These are phyloP conservation scores for Sordariomycetes sp. DNA, from an alignment of 2,329 filamentous ascomycete species.

Conservation along the genomic window DNA sequence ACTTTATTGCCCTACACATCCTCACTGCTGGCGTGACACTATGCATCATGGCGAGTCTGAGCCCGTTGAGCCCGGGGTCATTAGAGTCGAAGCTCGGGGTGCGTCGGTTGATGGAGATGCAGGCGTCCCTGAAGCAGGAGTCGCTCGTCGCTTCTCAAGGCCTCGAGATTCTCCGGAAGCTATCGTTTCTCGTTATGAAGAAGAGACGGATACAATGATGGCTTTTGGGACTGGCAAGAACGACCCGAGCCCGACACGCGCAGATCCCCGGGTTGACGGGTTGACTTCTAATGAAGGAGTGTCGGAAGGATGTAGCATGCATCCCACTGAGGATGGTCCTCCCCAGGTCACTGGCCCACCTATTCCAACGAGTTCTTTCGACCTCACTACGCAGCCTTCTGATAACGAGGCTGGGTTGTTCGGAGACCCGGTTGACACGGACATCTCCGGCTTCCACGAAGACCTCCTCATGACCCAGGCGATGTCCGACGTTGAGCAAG, in stretches of 20 bases:
- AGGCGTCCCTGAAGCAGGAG: slow-evolving; percentile 8
- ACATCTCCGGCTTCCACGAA: not conserved
- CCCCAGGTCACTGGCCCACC: not conserved
- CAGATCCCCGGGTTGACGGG: slow-evolving; percentile 3
- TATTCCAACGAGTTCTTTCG: not conserved
- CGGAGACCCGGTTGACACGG: not conserved
- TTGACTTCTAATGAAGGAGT: not conserved
- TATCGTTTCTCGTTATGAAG: slow-evolving; percentile 11
- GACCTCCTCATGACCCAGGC: not conserved
- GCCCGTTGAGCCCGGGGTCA: slow-evolving; percentile 10
- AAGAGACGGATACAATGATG: slow-evolving; percentile 11
- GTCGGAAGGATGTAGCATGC: not conserved
- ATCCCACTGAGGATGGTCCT: not conserved
- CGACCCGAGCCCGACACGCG: not conserved
- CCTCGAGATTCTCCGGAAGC: slow-evolving; percentile 9
- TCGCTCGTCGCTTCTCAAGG: slow-evolving; percentile 12
- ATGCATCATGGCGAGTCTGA: slow-evolving; percentile 10
- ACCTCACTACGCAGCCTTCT: not conserved
- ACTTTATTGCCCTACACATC: slow-evolving; percentile 12
- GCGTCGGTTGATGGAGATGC: slow-evolving; percentile 12
- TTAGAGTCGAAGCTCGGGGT: slow-evolving; percentile 10
- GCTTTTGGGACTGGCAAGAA: not conserved
- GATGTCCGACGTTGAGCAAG: not conserved
- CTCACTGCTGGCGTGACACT: slow-evolving; percentile 13
- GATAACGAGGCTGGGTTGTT: not conserved